phyloP scores from a whole-genome alignment of 2,329 filamentous ascomycete species.

The Myriosclerotinia duriaeana region DNA sequence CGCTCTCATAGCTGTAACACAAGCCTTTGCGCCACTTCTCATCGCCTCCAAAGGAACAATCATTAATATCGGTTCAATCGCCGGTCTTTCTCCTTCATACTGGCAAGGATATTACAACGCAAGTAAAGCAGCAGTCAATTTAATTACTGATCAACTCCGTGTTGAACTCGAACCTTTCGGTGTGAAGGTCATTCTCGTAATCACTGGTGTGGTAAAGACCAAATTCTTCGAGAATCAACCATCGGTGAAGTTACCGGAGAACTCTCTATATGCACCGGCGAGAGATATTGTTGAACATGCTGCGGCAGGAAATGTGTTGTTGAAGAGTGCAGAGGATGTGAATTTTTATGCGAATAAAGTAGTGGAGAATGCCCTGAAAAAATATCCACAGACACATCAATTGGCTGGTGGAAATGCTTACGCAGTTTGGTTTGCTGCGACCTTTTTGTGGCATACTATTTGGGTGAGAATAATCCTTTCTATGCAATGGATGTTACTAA shows the following conservation, averaged over 20 bases:
- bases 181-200: constrained; percentile 31
- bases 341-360: constrained; percentile 30
- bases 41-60: constrained; percentile 43
- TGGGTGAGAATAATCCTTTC: constrained; percentile 25
- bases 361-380: constrained; percentile 33
- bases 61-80: constrained; percentile 47
- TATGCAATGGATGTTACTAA: not conserved
- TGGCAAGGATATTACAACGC: constrained; percentile 35
- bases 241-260: constrained; percentile 24
- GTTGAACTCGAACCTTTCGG: constrained; percentile 32
- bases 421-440: constrained; percentile 28
- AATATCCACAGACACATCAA: constrained; percentile 29
- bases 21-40: constrained; percentile 38
- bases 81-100: constrained; percentile 24
- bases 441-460: constrained; percentile 27
- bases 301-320: constrained; percentile 20
- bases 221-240: constrained; percentile 33
- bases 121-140: constrained; percentile 31
- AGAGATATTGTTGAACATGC: constrained; percentile 29
- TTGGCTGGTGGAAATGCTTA: constrained; percentile 29
- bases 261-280: constrained; percentile 31
- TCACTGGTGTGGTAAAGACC: constrained; percentile 31
- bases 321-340: constrained; percentile 22
- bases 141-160: constrained; percentile 29
- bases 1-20: constrained; percentile 38